Evolutionary conservation across 768 basidiomycete species (phyloP).

Genomic region (Lactarius psammicola): DNA sequence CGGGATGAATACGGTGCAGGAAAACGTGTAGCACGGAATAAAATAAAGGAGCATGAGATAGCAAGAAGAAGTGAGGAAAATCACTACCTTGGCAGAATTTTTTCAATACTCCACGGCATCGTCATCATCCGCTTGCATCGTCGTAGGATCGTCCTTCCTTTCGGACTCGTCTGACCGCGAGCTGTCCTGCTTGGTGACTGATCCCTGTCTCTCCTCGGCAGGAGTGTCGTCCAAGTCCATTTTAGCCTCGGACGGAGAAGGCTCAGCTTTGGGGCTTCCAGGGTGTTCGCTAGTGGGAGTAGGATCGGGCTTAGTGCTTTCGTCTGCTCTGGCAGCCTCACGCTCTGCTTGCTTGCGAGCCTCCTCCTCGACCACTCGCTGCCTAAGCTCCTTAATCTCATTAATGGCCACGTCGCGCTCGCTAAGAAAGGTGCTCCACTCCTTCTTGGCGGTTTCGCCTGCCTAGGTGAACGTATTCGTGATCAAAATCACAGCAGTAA

Average conservation of each 20-base stretch:
- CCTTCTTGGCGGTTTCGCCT: constrained; percentile 58
- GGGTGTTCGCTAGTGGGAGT: constrained; percentile 7
- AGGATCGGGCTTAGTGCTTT: constrained; percentile 28
- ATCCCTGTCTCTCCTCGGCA: constrained; percentile 18
- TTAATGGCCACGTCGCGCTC: constrained; percentile 59
- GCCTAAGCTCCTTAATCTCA: constrained; percentile 61
- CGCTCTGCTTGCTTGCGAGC: constrained; percentile 43
- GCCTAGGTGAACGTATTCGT: constrained; percentile 43
- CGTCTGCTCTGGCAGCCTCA: constrained; percentile 40
- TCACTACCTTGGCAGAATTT: constrained; percentile 21
- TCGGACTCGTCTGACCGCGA: constrained; percentile 25
- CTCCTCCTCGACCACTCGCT: constrained; percentile 66
- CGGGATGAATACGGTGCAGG: constrained; percentile 19
- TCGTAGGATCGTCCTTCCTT: constrained; percentile 34
- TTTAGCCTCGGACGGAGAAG: constrained; percentile 22
- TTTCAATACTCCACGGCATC: constrained; percentile 75
- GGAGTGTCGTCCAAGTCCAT: constrained; percentile 29
- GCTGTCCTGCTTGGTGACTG: constrained; percentile 15
- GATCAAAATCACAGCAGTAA: constrained; percentile 7
- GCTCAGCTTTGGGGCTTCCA: constrained; percentile 9
- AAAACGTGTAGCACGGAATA: constrained; percentile 16
- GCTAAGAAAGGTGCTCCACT: constrained; percentile 62
- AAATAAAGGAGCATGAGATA: constrained; percentile 19
- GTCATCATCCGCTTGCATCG: constrained; percentile 68
- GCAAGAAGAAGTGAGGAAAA: constrained; percentile 13